phyloP scores from a whole-genome alignment of 139 green algal genomes.

The Coelastrella sp. region DNA sequence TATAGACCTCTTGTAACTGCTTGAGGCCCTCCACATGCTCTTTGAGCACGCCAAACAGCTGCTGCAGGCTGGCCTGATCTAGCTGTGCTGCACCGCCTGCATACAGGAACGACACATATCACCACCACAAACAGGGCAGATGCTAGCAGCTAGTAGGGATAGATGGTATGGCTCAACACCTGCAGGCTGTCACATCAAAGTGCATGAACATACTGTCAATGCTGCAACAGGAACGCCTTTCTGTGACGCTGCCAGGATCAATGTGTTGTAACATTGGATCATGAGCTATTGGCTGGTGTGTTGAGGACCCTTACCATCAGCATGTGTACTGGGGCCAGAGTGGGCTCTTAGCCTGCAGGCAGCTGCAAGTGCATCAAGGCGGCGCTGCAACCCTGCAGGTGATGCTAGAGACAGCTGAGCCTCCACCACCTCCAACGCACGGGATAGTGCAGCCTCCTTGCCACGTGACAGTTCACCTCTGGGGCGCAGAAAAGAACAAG shows the following conservation, averaged over 20 bases:
- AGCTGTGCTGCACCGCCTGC: neutral
- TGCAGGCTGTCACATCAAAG: too few relatives aligned
- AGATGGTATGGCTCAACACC: too few relatives aligned
- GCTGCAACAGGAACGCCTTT: neutral
- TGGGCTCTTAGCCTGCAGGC: constrained; percentile 1
- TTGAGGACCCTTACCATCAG: neutral
- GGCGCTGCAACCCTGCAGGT: constrained; percentile 29
- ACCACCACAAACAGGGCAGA: neutral
- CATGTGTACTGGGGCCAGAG: neutral
- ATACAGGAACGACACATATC: neutral
- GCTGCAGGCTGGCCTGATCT: constrained; percentile 49
- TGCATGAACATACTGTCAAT: too few relatives aligned
- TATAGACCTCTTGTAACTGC: constrained; percentile 54
- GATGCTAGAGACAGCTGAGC: constrained; percentile 32
- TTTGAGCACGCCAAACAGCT: constrained; percentile 53
- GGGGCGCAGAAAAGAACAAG: constrained; percentile 12
- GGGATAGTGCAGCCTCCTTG: constrained; percentile 50
- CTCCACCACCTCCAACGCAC: constrained; percentile 37
- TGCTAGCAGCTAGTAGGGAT: neutral
- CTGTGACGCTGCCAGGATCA: neutral
- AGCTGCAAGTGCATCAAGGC: constrained; percentile 18
- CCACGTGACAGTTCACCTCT: constrained; percentile 53
- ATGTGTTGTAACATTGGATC: neutral
- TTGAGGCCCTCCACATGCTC: constrained; percentile 50
- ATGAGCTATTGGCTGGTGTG: neutral